phyloP scores from a whole-genome alignment of 805 yeast genomes.

The Maudiozyma saulgeensis region DNA sequence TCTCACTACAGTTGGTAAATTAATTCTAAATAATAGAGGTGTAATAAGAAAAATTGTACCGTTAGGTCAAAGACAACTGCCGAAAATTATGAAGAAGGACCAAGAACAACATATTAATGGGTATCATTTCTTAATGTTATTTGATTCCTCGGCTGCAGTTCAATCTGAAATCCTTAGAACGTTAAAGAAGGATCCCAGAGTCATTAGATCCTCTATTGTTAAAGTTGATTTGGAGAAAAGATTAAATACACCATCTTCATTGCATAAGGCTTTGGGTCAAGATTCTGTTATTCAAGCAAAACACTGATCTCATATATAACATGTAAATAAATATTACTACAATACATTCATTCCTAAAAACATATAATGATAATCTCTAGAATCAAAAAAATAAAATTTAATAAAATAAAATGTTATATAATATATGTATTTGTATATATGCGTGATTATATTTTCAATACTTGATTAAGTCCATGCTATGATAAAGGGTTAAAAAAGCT shows the following conservation, averaged over 20 bases:
- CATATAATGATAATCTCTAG: too few relatives aligned
- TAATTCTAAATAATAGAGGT: slow-evolving; percentile 83
- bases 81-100: slow-evolving; percentile 72
- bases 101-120: slow-evolving; percentile 90
- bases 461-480: too few relatives aligned
- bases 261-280: slow-evolving; percentile 35
- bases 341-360: too few relatives aligned
- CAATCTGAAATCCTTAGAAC: slow-evolving; percentile 79
- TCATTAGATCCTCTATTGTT: slow-evolving; percentile 66
- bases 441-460: too few relatives aligned
- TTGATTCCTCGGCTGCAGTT: slow-evolving; percentile 78
- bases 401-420: too few relatives aligned
- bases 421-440: too few relatives aligned
- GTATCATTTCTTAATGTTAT: slow-evolving; percentile 73
- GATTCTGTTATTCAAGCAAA: slow-evolving; percentile 17
- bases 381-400: too few relatives aligned
- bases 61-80: slow-evolving; percentile 63
- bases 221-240: slow-evolving; percentile 47
- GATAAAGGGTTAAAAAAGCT: too few relatives aligned
- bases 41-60: slow-evolving; percentile 78
- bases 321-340: neutral
- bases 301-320: neutral
- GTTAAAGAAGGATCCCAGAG: slow-evolving; percentile 80
- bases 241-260: slow-evolving; percentile 49
- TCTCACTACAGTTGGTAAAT: slow-evolving; percentile 64